A percentile compares a stretch with the other conserved stretches of the same genome.
Evolutionary conservation across 805 yeast species (phyloP).

Genomic region (Wickerhamiella hasegawae): DNA sequence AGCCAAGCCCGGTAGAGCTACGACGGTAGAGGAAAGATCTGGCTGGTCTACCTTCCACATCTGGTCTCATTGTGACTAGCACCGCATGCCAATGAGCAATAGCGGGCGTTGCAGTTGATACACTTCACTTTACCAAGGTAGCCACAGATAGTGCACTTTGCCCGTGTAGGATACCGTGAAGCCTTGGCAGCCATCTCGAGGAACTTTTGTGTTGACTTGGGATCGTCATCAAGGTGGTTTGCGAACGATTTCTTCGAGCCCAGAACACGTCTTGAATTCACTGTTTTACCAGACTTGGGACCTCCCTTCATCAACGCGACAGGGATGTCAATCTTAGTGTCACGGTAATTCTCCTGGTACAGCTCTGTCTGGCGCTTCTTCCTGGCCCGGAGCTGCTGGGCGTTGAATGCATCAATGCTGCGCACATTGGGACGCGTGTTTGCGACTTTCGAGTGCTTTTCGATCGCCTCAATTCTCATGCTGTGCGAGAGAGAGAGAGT

Average conservation of each 20-base stretch:
- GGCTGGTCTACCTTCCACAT: conserved; percentile 16
- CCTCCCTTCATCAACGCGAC: conserved; percentile 14
- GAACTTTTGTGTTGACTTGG: conserved; percentile 17
- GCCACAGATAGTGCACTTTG: conserved; percentile 26
- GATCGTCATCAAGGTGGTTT: conserved; percentile 28
- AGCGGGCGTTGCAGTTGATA: conserved; percentile 22
- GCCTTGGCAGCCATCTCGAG: conserved; percentile 19
- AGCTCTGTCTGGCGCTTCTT: conserved; percentile 13
- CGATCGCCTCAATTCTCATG: not conserved
- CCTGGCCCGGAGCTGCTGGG: conserved; percentile 6
- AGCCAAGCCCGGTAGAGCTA: no score
- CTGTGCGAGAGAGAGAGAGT: not conserved
- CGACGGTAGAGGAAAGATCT: no score
- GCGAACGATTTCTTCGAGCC: conserved; percentile 24
- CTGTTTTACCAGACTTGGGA: conserved; percentile 16
- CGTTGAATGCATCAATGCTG: not conserved
- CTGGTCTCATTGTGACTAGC: conserved; percentile 24
- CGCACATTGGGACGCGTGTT: not conserved
- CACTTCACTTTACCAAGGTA: conserved; percentile 23
- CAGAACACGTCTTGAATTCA: conserved; percentile 22
- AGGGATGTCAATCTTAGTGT: conserved; percentile 15
- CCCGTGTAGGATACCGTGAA: conserved; percentile 23
- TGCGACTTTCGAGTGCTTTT: not conserved
- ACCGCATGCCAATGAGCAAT: conserved; percentile 23
- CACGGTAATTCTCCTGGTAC: conserved; percentile 13